Conservation (phyloP, 352 stramenopile genomes). For the Phytophthora tubulina region DNA sequence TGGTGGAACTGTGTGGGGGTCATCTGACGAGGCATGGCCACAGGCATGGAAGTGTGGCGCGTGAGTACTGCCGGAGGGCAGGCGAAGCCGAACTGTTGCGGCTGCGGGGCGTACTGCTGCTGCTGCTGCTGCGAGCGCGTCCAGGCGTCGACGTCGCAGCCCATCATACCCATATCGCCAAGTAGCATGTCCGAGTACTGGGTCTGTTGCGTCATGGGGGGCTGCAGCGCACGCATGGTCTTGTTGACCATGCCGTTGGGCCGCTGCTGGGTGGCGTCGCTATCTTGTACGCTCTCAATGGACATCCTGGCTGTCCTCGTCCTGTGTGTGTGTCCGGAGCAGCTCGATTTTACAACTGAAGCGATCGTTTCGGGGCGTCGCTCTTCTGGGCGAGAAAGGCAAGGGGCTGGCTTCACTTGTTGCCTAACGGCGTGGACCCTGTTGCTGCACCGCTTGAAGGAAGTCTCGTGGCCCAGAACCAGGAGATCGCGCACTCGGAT, state of each 20-base stretch:
- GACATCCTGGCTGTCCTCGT: conserved; percentile 42
- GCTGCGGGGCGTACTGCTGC: conserved; percentile 43
- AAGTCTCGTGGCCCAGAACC: conserved; percentile 36
- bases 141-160: conserved; percentile 68
- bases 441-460: conserved; percentile 42
- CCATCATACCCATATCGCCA: conserved; percentile 74
- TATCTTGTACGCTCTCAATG: conserved; percentile 52
- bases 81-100: conserved; percentile 48
- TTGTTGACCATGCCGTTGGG: conserved; percentile 19
- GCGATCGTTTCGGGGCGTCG: conserved; percentile 28
- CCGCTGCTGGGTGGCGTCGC: conserved; percentile 22
- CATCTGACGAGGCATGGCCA: conserved; percentile 57
- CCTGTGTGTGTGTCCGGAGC: conserved; percentile 17
- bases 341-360: conserved; percentile 47
- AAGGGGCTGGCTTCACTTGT: conserved; percentile 33
- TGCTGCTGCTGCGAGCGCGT: conserved; percentile 47
- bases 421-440: conserved; percentile 25
- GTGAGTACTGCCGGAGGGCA: conserved; percentile 67
- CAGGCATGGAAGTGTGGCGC: conserved; percentile 73
- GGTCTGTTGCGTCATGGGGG: conserved; percentile 35
- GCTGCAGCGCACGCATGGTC: conserved; percentile 17
- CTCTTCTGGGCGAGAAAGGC: conserved; percentile 7
- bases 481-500: conserved; percentile 35
- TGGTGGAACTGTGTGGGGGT: conserved; percentile 33
- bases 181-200: conserved; percentile 66